These are phyloP conservation scores for Citrus maxima DNA, from an alignment of 345 rosid genomes.

Conservation along the genomic window DNA sequence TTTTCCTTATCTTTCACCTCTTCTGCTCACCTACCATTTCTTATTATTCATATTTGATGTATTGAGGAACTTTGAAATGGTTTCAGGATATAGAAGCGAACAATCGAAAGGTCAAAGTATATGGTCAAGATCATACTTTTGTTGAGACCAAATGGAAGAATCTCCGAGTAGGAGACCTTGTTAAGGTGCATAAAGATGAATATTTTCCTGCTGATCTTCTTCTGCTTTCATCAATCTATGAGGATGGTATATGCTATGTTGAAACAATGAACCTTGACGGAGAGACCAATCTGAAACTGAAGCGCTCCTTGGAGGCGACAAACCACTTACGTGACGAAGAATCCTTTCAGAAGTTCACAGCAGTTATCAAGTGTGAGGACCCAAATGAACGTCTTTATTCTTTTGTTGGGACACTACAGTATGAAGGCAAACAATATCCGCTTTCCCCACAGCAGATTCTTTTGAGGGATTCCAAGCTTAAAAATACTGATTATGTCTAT, in stretches of 20 bases:
- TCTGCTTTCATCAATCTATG: constrained; percentile 74
- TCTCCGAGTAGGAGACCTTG: constrained; percentile 76
- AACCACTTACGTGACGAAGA: constrained; percentile 28
- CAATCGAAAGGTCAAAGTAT: constrained; percentile 59
- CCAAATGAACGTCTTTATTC: constrained; percentile 76
- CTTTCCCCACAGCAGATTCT: constrained; percentile 78
- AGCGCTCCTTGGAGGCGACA: constrained; percentile 68
- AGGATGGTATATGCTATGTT: constrained; percentile 82
- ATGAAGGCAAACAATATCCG: constrained; percentile 32
- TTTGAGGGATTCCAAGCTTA: constrained; percentile 81
- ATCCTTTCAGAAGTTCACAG: constrained; percentile 42
- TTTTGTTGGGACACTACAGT: constrained; percentile 69
- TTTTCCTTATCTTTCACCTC: not conserved
- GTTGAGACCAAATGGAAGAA: constrained; percentile 59
- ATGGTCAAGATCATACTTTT: constrained; percentile 32
- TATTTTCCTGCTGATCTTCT: constrained; percentile 94
- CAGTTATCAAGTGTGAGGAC: constrained; percentile 68
- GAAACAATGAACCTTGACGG: constrained; percentile 97
- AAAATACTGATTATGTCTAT: constrained; percentile 55
- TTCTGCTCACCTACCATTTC: not conserved
- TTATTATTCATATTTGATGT: not conserved
- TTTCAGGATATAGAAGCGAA: constrained; percentile 84
- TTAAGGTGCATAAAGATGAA: constrained; percentile 62
- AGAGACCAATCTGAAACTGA: constrained; percentile 82
- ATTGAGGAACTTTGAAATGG: constrained; percentile 19